A percentile compares a stretch with the other conserved stretches of the same genome.
Evolutionary conservation across 208 protist species (phyloP).

Genomic region (Zelonia costaricensis): DNA sequence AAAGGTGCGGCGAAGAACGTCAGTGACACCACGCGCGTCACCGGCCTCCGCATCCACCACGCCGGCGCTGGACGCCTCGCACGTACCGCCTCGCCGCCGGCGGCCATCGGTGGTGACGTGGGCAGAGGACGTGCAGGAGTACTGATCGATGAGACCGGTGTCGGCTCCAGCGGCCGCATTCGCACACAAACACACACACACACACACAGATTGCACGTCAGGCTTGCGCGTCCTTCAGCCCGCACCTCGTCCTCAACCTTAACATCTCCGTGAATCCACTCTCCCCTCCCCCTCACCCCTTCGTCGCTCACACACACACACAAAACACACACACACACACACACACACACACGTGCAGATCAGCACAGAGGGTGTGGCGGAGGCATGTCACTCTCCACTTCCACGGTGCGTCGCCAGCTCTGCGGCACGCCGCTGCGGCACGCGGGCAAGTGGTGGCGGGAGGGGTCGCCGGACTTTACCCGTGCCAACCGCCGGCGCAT

Average conservation of each 20-base stretch:
- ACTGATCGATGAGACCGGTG: slow-evolving; percentile 1
- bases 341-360: background rate
- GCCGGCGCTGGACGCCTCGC: no score
- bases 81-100: no score
- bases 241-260: background rate
- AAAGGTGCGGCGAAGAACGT: no score
- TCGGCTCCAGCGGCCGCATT: background rate
- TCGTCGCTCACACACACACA: background rate
- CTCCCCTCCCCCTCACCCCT: no score
- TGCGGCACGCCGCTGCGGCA: slow-evolving; percentile 20
- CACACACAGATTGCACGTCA: background rate
- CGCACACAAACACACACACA: background rate
- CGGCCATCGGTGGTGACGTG: slow-evolving; percentile 25
- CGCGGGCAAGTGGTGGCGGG: slow-evolving; percentile 73
- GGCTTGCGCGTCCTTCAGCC: no score
- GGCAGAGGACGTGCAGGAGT: slow-evolving; percentile 16
- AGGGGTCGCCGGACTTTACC: slow-evolving; percentile 69
- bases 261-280: no score
- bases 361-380: background rate
- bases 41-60: no score
- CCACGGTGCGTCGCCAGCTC: slow-evolving; percentile 27
- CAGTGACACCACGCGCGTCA: no score
- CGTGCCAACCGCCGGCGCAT: slow-evolving; percentile 67
- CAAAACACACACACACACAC: background rate
- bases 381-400: slow-evolving; percentile 26